Base-by-base conservation (phyloP, 352 stramenopile species). In the Globisporangium takayamanum region DNA sequence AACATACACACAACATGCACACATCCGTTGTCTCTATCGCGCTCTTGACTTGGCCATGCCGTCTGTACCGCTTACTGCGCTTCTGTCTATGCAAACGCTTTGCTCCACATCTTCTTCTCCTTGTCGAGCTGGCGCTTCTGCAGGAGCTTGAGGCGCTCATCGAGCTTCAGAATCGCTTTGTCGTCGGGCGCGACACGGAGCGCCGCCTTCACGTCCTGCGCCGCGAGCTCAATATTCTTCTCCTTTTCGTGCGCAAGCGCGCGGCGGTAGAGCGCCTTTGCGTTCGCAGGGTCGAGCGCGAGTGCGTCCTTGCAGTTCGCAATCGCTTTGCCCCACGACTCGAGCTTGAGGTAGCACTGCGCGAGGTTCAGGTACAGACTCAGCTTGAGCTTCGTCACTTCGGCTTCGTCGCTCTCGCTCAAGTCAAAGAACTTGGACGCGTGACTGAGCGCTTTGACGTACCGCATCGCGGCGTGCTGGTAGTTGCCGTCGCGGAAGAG, bases 341-440 rank as follows among this genome's bases (percentile, higher is more conserved):
- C 88, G 64, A 98, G 73, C 76, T 98, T 98, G 33, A 98, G 69
- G 68, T 96, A 97, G 73, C 89, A 97, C 67, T 96, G 86, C 41
- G 89, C 85, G 26, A 97, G 67, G 70, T 98, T 98, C 57, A 97
- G 64, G 63, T 97, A 92, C 60, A 98, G 62, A 36, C 86, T 94
- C 16, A 97, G 73, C 77, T 97, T 94, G 57, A 97, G 75, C 25
- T 76, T 78, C 60, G 94, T 72, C 15, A 98, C 90, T 60, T 97
- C 88, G 33, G 84, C 72, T 57, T 90, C 72, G 64, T 97, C 87
- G 20, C 80, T 71, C 18, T 79, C 73, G 25, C 53, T 80, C 49
- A 97, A 67, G 60, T 98, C 92, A 58, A 97, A 97, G 63, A 98
- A 97, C 72, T 97, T 97, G 64, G 80, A 79, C 28, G 84, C 74